These are phyloP conservation scores for Corynascus novoguineensis DNA, from an alignment of 495 filamentous ascomycete species.

Conservation along the genomic window DNA sequence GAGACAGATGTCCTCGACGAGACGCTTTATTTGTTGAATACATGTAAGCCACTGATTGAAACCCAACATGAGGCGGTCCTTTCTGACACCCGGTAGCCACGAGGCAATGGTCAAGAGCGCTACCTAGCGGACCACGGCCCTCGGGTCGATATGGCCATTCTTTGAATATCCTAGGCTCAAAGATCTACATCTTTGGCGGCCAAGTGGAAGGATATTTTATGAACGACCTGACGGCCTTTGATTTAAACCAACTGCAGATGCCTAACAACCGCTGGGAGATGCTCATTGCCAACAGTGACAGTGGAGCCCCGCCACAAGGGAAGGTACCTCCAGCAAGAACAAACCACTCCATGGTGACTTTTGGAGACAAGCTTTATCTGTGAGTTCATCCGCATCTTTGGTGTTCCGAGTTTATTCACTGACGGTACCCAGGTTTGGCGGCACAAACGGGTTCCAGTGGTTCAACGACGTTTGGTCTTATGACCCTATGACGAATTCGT, in stretches of 20 bases:
- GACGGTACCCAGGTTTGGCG: constrained; percentile 67
- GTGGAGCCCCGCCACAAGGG: constrained; percentile 56
- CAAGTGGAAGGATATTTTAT: constrained; percentile 97
- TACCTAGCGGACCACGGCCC: constrained; percentile 76
- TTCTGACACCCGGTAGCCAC: constrained; percentile 59
- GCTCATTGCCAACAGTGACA: constrained; percentile 69
- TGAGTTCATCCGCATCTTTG: constrained; percentile 45
- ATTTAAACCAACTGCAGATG: constrained; percentile 86
- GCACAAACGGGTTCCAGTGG: constrained; percentile 90
- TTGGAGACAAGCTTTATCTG: constrained; percentile 88
- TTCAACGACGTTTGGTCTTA: constrained; percentile 99
- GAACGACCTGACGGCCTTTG: constrained; percentile 96
- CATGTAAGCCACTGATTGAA: constrained; percentile 57
- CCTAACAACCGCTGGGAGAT: constrained; percentile 90
- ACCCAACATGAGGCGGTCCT: not conserved
- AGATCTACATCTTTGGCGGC: constrained; percentile 94
- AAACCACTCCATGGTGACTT: constrained; percentile 91
- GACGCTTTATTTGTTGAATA: constrained; percentile 94
- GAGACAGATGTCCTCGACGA: constrained; percentile 88
- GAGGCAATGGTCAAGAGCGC: constrained; percentile 92
- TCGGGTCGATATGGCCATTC: constrained; percentile 94
- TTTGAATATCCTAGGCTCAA: constrained; percentile 90
- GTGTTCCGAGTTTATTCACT: constrained; percentile 12
- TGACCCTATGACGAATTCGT: constrained; percentile 73
- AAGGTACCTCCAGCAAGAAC: constrained; percentile 86